A percentile compares a stretch with the other conserved stretches of the same genome.
phyloP scores from a whole-genome alignment of 2,329 filamentous ascomycete genomes.

The Colletotrichum incanum region DNA sequence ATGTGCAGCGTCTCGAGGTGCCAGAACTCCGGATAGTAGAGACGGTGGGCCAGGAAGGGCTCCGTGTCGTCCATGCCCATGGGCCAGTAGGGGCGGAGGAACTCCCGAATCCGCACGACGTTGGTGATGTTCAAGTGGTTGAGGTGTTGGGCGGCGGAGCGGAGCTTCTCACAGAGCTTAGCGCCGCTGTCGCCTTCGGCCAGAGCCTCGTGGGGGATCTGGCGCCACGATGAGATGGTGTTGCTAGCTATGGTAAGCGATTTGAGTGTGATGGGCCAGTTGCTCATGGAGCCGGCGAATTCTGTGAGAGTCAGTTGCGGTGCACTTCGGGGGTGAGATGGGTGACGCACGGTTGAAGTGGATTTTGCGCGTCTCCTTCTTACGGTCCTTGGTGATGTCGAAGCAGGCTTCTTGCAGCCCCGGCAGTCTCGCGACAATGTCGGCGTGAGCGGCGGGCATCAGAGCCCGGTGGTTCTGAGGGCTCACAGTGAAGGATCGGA shows the following conservation, averaged over 20 bases:
- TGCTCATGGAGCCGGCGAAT: constrained; percentile 39
- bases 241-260: constrained; percentile 43
- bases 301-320: constrained; percentile 28
- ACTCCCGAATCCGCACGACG: constrained; percentile 44
- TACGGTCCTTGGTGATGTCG: constrained; percentile 42
- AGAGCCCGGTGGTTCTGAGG: constrained; percentile 42
- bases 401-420: constrained; percentile 40
- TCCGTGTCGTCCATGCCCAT: constrained; percentile 34
- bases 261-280: constrained; percentile 44
- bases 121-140: constrained; percentile 42
- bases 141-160: constrained; percentile 38
- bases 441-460: constrained; percentile 45
- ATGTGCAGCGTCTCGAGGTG: constrained; percentile 43
- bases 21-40: constrained; percentile 32
- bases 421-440: constrained; percentile 45
- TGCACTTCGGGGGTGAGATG: neutral
- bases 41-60: constrained; percentile 27
- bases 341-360: constrained; percentile 38
- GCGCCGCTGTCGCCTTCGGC: constrained; percentile 43
- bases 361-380: constrained; percentile 37
- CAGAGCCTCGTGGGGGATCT: constrained; percentile 45
- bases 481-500: constrained; percentile 43
- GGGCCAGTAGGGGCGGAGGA: constrained; percentile 45
- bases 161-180: constrained; percentile 39
- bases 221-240: constrained; percentile 45